A percentile compares a stretch with the other conserved stretches of the same genome.
These are phyloP conservation scores for Castanospermum australe DNA, from an alignment of 306 rosid genomes.

Conservation along the genomic window DNA sequence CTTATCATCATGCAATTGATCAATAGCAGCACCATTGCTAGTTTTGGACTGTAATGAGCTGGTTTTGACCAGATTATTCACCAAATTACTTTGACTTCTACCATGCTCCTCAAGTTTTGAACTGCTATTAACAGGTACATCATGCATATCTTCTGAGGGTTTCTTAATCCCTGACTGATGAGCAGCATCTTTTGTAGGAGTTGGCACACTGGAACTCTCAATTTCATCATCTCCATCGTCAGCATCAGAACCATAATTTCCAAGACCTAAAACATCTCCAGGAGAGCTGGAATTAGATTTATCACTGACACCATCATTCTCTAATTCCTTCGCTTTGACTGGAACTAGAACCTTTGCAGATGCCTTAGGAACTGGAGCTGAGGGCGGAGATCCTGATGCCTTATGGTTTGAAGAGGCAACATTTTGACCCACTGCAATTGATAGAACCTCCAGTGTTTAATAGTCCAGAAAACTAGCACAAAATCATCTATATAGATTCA, in stretches of 20 bases:
- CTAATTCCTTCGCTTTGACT: conserved; percentile 53
- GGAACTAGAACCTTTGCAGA: conserved; percentile 74
- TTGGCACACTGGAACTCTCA: conserved; percentile 50
- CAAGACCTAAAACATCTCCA: conserved; percentile 95
- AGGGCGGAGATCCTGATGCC: conserved; percentile 44
- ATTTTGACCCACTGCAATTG: conserved; percentile 47
- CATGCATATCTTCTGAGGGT: conserved; percentile 29
- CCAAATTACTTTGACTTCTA: conserved; percentile 33
- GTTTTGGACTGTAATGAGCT: conserved; percentile 36
- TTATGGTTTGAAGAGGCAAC: conserved; percentile 51
- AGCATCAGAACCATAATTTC: conserved; percentile 88
- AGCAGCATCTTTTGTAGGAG: conserved; percentile 36
- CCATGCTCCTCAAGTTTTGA: conserved; percentile 40
- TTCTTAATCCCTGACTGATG: conserved; percentile 40
- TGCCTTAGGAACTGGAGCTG: conserved; percentile 52
- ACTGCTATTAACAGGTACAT: conserved; percentile 40
- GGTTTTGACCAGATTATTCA: conserved; percentile 38
- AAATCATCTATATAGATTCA: background rate
- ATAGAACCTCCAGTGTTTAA: conserved; percentile 2
- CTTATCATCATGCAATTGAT: conserved; percentile 38
- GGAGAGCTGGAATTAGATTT: conserved; percentile 68
- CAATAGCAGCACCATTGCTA: conserved; percentile 40
- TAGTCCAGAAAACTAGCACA: background rate
- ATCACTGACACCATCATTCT: conserved; percentile 47
- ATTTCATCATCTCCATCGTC: conserved; percentile 66